Conservation (phyloP, 495 filamentous ascomycete genomes). For the Xylaria bambusicola region DNA sequence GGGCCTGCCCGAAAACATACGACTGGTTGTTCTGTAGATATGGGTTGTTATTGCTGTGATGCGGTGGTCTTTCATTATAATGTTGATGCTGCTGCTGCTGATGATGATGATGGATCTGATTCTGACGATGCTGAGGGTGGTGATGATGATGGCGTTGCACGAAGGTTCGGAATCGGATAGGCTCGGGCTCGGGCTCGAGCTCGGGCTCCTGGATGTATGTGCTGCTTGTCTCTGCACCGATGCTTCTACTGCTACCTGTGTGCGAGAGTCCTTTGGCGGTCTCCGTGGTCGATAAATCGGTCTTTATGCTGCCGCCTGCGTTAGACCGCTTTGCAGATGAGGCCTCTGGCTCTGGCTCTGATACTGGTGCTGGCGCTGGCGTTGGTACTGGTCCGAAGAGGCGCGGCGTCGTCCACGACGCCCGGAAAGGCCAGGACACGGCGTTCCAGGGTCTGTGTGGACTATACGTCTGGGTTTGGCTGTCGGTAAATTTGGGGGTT, state of each 20-base stretch:
- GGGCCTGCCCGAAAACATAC: constrained; percentile 3
- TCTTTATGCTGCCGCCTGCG: background rate
- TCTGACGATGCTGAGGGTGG: too few species aligned
- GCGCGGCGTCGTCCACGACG: constrained; percentile 9
- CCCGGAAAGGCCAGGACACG: constrained; percentile 17
- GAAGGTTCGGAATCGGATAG: too few species aligned
- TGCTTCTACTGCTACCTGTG: too few species aligned
- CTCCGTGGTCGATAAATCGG: too few species aligned
- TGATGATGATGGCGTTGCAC: too few species aligned
- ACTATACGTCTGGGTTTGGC: constrained; percentile 1
- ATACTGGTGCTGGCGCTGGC: background rate
- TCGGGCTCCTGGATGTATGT: constrained; percentile 12
- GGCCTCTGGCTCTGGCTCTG: too few species aligned
- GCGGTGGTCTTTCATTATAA: too few species aligned
- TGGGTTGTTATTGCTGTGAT: too few species aligned
- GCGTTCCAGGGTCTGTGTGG: background rate
- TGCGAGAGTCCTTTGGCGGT: too few species aligned
- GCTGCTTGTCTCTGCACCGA: constrained; percentile 5
- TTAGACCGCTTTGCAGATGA: background rate
- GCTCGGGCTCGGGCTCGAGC: background rate
- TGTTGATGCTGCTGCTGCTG: too few species aligned
- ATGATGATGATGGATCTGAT: too few species aligned
- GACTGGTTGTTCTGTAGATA: background rate
- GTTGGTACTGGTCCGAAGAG: background rate
- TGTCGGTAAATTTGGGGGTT: too few species aligned